These are phyloP conservation scores for Rhizophagus sp. DNA, from an alignment of 192 early-diverging fungal species.

Conservation along the genomic window DNA sequence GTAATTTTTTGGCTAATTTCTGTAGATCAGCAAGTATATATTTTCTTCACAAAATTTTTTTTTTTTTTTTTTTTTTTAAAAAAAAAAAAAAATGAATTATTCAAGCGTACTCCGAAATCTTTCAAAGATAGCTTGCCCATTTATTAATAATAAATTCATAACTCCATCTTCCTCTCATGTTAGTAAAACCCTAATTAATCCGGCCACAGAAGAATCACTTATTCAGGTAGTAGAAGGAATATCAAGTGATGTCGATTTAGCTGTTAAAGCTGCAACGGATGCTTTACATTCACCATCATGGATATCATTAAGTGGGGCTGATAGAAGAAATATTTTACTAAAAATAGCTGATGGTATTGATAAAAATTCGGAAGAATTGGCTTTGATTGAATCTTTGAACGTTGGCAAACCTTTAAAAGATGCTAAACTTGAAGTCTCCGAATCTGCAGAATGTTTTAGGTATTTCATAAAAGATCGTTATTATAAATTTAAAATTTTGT, in stretches of 20 bases:
- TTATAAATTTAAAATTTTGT: too few species aligned
- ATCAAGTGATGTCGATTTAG: constrained; percentile 41
- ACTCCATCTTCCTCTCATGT: background rate
- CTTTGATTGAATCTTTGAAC: constrained; percentile 68
- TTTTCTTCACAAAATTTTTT: too few species aligned
- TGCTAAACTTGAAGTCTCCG: constrained; percentile 66
- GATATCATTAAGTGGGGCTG: constrained; percentile 45
- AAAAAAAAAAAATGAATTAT: background rate
- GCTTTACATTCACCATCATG: constrained; percentile 53
- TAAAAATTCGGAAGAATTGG: constrained; percentile 48
- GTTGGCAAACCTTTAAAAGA: constrained; percentile 73
- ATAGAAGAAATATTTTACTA: constrained; percentile 56
- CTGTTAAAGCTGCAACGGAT: constrained; percentile 65
- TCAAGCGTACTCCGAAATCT: background rate
- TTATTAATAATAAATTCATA: background rate
- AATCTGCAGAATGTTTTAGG: constrained; percentile 51
- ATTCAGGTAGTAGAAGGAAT: constrained; percentile 44
- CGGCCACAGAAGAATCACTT: constrained; percentile 56
- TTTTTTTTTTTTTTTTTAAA: too few species aligned
- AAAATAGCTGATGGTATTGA: constrained; percentile 62
- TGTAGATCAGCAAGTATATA: too few species aligned
- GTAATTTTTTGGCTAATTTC: too few species aligned
- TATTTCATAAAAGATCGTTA: background rate
- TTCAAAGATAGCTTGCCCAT: background rate
- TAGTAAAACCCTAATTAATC: constrained; percentile 45